Evolutionary conservation across 176 grass and related monocot genomes (phyloP).

Genomic region (Puccinellia tenuiflora): DNA sequence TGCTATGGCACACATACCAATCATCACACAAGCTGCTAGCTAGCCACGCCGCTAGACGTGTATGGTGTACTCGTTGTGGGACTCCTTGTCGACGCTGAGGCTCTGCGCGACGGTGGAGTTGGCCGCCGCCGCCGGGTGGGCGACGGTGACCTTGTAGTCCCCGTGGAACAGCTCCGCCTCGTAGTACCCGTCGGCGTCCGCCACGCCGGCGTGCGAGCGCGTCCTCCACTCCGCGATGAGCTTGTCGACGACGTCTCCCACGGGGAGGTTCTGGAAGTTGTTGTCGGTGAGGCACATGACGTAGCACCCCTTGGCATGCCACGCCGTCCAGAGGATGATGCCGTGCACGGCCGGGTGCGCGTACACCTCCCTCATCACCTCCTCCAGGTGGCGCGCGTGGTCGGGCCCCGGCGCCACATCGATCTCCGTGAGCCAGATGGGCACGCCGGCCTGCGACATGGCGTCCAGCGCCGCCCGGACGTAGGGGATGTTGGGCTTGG

Average conservation of each 20-base stretch:
- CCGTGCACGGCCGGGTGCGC: constrained; percentile 85
- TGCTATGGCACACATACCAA: neutral
- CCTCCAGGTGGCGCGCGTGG: constrained; percentile 61
- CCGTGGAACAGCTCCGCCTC: constrained; percentile 62
- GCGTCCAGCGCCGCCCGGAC: constrained; percentile 75
- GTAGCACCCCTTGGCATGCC: constrained; percentile 56
- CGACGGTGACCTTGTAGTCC: constrained; percentile 62
- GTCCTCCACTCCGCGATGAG: constrained; percentile 66
- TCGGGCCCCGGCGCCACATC: constrained; percentile 31
- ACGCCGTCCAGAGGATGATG: constrained; percentile 78
- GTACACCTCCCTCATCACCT: constrained; percentile 79
- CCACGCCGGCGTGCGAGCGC: constrained; percentile 5
- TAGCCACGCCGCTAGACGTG: constrained; percentile 33
- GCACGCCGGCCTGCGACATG: constrained; percentile 42
- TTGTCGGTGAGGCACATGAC: constrained; percentile 91
- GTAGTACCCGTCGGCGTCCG: constrained; percentile 49
- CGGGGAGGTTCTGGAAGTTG: constrained; percentile 66
- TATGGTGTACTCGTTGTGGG: constrained; percentile 40
- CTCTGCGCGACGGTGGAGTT: constrained; percentile 52
- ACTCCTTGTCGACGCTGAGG: constrained; percentile 46
- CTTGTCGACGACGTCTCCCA: constrained; percentile 63
- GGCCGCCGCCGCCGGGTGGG: constrained; percentile 29
- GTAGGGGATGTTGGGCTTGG: constrained; percentile 58
- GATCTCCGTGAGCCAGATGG: constrained; percentile 92
- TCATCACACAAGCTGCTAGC: neutral